Evolutionary conservation across 805 yeast genomes (phyloP).

Genomic region (Cyberlindnera veronae): DNA sequence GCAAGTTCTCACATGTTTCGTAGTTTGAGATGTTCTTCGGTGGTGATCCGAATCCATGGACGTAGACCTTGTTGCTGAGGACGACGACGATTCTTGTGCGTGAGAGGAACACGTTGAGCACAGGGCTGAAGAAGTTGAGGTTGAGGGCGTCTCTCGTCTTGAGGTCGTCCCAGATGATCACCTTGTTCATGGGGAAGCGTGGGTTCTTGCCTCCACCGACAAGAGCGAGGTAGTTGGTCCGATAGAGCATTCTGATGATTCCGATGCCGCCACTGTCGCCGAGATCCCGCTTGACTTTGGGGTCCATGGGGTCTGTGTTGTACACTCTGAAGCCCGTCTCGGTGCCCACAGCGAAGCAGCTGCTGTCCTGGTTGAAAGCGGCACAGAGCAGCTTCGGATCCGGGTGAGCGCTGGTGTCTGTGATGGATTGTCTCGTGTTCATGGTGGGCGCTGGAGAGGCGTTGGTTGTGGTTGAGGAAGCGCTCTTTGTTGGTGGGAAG

Average conservation of each 20-base stretch:
- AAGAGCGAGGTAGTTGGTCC: constrained; percentile 86
- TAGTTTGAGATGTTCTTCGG: constrained; percentile 52
- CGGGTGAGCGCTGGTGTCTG: constrained; percentile 8
- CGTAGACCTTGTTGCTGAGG: constrained; percentile 59
- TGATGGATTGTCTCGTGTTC: constrained; percentile 25
- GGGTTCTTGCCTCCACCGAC: constrained; percentile 90
- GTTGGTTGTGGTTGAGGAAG: too few relatives aligned
- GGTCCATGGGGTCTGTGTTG: constrained; percentile 82
- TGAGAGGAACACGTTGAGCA: constrained; percentile 70
- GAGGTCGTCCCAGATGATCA: constrained; percentile 89
- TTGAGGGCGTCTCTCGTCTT: constrained; percentile 69
- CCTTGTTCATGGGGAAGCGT: constrained; percentile 70
- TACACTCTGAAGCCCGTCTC: constrained; percentile 81
- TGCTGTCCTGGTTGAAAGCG: constrained; percentile 80
- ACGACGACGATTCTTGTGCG: constrained; percentile 75
- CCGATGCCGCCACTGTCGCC: constrained; percentile 58
- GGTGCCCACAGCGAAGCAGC: constrained; percentile 83
- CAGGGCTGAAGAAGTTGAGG: constrained; percentile 73
- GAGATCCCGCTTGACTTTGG: constrained; percentile 60
- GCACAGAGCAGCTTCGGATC: constrained; percentile 21
- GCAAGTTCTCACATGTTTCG: constrained; percentile 28
- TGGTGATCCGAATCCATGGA: constrained; percentile 78
- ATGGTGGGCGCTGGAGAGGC: too few relatives aligned
- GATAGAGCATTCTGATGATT: constrained; percentile 72
- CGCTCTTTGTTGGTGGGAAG: too few relatives aligned